Evolutionary conservation across 2,329 filamentous ascomycete species (phyloP), one percentile per base, ranked within the genome.

Genomic region (Aspergillus floridensis): DNA sequence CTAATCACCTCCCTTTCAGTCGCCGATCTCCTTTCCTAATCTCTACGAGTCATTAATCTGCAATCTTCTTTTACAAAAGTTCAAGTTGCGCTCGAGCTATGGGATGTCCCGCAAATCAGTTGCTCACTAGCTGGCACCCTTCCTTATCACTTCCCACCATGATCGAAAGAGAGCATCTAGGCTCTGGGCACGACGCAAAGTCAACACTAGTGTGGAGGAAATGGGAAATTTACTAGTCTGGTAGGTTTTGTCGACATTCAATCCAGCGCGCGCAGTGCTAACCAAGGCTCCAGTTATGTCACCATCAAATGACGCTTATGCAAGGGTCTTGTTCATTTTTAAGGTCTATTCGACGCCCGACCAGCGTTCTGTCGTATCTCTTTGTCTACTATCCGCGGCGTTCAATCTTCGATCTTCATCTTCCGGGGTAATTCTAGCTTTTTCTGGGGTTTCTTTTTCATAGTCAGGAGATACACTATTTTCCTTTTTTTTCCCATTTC

Each of bases 21-120:
- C 58, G 73, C 73, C 53, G 73, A 75, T 64, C 67, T 75, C 26
- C 71, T 75, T 44, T 74, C 72, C 51, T 75, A 74, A 73, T 19
- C 16, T 44, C 2, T 29, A 24, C 44, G 5, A 32, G 55, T 16
- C 12, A 12, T 35, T 38, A 22, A 56, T 35, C 32, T 32, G 5
- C 22, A 24, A 38, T 7, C 47, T 10, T 2, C 7, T 8, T 14
- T 59, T 44, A 5, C 3, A 12, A 19, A 44, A 19, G 24, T 7
- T 50, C 12, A 24, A 29, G 46, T 32, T 49, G 46, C 6, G 47
- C 29, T 29, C 16, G 41, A 53, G 7, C n/a, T 22, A 53, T 57
- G 50, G 21, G 26, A 29, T 41, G 32, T 19, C 46, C 53, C 46
- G n/a, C 21, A 22, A 52, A 47, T n/a, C 49, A 44, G 47, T 46